Percentiles rank a stretch among this genome's conserved stretches.
phyloP scores from a whole-genome alignment of 768 basidiomycete species.

The Sistotremastrum suecicum region DNA sequence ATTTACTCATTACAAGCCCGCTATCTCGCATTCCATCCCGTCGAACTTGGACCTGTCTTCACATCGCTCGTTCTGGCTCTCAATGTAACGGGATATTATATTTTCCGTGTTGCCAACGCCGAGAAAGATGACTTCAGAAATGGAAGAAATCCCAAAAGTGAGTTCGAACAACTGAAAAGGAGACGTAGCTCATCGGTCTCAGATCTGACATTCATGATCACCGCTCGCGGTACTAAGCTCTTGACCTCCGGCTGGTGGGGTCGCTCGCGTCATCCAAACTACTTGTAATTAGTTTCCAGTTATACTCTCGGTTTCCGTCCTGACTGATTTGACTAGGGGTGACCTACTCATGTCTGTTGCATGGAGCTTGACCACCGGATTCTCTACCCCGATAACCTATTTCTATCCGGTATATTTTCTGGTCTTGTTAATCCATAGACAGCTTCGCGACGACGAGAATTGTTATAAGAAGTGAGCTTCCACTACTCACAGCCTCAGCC shows the following conservation, averaged over 20 bases:
- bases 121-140: constrained; percentile 96
- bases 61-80: constrained; percentile 45
- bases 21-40: constrained; percentile 81
- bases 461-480: constrained; percentile 70
- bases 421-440: constrained; percentile 81
- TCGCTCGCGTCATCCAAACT: constrained; percentile 82
- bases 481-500: background rate
- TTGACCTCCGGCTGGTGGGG: constrained; percentile 99
- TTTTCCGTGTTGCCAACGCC: constrained; percentile 78
- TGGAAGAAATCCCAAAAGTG: constrained; percentile 89
- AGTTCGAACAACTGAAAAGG: constrained; percentile 9
- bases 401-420: constrained; percentile 88
- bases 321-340: constrained; percentile 31
- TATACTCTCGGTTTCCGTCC: background rate
- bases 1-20: constrained; percentile 88
- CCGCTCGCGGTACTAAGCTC: constrained; percentile 77
- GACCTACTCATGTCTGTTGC: constrained; percentile 83
- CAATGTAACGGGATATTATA: constrained; percentile 70
- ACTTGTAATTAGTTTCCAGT: constrained; percentile 36
- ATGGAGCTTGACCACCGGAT: constrained; percentile 89
- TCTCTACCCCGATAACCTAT: constrained; percentile 87
- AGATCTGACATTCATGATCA: constrained; percentile 73
- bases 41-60: constrained; percentile 54
- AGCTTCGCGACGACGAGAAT: constrained; percentile 80
- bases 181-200: background rate